A percentile compares a stretch with the other conserved stretches of the same genome.
phyloP scores from a whole-genome alignment of 164 flowering plant species.

The Vitis amurensis region DNA sequence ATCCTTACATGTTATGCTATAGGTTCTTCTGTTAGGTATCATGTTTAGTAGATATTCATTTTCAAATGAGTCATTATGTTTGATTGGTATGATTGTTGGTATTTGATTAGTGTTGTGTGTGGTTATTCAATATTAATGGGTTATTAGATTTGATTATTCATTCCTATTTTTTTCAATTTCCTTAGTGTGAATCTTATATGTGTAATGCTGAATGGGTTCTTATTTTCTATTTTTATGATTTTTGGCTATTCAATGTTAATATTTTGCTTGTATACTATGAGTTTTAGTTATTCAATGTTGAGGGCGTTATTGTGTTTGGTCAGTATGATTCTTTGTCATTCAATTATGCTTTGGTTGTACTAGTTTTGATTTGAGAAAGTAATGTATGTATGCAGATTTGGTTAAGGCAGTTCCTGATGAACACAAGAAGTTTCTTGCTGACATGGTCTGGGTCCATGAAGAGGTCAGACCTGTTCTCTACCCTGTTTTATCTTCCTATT shows the following conservation, averaged over 20 bases:
- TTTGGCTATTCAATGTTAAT: too few relatives aligned
- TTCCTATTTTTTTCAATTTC: too few relatives aligned
- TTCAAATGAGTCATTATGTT: neutral
- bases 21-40: neutral
- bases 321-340: neutral
- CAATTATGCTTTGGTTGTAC: neutral
- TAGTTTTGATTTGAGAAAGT: neutral
- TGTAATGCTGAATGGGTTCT: neutral
- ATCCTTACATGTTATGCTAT: too few relatives aligned
- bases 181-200: neutral
- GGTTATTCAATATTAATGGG: neutral
- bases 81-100: neutral
- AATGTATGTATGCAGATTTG: conserved; percentile 51
- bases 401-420: conserved; percentile 86
- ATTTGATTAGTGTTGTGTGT: too few relatives aligned
- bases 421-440: conserved; percentile 83
- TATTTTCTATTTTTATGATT: too few relatives aligned
- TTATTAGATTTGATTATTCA: neutral
- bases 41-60: neutral
- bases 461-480: conserved; percentile 49
- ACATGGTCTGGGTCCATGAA: conserved; percentile 93
- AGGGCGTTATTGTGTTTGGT: neutral
- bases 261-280: neutral
- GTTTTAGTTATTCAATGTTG: neutral
- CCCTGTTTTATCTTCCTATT: neutral